Evolutionary conservation across 2,329 filamentous ascomycete genomes (phyloP), one percentile per base, ranked within the genome.

Genomic region (Aspergillus bombycis): DNA sequence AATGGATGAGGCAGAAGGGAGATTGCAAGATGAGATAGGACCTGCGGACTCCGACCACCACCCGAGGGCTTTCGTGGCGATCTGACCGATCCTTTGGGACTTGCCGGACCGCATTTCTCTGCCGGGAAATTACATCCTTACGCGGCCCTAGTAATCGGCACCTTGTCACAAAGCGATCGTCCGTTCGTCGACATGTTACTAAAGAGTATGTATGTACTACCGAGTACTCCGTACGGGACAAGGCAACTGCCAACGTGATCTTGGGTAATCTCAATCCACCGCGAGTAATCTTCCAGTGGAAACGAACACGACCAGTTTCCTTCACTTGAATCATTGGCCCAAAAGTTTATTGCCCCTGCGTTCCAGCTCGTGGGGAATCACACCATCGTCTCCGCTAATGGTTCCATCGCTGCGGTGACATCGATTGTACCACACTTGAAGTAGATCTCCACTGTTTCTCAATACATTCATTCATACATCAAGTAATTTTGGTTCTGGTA

Each of bases 361-460:
- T 54, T 36, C 36, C 38, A 50, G 48, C 48, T 60, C 28, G 45
- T 46, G 52, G 23, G 58, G 54, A 64, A 70, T 70, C 67, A 68
- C 68, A 70, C 67, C 68, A 70, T 70, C 67, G 61, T 50, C 63
- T 36, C 66, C 60, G 63, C 62, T 43, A 63, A 70, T 70, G 68
- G 65, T 69, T 70, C 67, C 62, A 70, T 70, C 66, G 58, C 63
- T 64, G 64, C 59, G 53, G 67, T 68, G 67, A 68, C 64, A 70
- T 62, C 60, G 48, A 9, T 32, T 52, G 48, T 52, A 36, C 48
- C 45, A 26, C 45, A 41, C 38, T 41, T 41, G 16, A 12, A 57
- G 65, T 48, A 54, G 68, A 66, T 65, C 63, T 65, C 48, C 50
- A 38, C 48, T 28, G 14, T 7, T 34, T 12, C 19, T 32, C 43